Conservation (phyloP, 2,329 filamentous ascomycete genomes). For the Ascochyta pisi region DNA sequence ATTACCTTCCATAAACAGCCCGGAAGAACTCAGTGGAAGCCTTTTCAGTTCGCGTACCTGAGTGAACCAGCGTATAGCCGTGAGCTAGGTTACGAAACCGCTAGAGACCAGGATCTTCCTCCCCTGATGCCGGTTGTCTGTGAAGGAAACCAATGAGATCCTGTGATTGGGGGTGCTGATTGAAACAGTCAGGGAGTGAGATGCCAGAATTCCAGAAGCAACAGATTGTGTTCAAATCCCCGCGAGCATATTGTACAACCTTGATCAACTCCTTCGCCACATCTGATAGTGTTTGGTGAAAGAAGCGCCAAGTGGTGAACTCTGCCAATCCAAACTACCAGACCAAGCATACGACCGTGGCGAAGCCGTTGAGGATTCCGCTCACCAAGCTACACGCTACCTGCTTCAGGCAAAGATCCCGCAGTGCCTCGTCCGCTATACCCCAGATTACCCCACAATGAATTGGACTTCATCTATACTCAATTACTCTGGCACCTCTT, state of each 20-base stretch:
- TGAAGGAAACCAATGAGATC: constrained; percentile 18
- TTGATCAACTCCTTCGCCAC: not conserved
- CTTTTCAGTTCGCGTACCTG: constrained; percentile 22
- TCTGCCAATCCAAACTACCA: constrained; percentile 25
- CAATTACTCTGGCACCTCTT: constrained; percentile 38
- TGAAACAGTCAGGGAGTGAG: not conserved
- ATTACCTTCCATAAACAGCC: constrained; percentile 28
- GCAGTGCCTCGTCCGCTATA: constrained; percentile 43
- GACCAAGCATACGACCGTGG: constrained; percentile 28
- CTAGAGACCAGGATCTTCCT: constrained; percentile 29
- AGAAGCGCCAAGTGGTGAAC: constrained; percentile 1
- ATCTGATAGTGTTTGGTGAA: not conserved
- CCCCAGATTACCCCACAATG: constrained; percentile 44
- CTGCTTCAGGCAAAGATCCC: constrained; percentile 37
- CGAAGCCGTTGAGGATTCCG: constrained; percentile 16
- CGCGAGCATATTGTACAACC: not conserved
- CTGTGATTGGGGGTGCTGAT: not conserved
- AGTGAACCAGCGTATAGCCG: constrained; percentile 14
- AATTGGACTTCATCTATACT: constrained; percentile 43
- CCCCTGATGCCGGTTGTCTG: not conserved
- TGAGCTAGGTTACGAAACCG: constrained; percentile 3
- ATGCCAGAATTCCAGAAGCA: not conserved
- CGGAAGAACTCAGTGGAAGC: constrained; percentile 33
- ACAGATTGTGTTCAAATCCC: not conserved
- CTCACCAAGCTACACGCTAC: constrained; percentile 22